These are phyloP conservation scores for Lophiostoma macrostomum DNA, from an alignment of 495 filamentous ascomycete genomes.

Conservation along the genomic window DNA sequence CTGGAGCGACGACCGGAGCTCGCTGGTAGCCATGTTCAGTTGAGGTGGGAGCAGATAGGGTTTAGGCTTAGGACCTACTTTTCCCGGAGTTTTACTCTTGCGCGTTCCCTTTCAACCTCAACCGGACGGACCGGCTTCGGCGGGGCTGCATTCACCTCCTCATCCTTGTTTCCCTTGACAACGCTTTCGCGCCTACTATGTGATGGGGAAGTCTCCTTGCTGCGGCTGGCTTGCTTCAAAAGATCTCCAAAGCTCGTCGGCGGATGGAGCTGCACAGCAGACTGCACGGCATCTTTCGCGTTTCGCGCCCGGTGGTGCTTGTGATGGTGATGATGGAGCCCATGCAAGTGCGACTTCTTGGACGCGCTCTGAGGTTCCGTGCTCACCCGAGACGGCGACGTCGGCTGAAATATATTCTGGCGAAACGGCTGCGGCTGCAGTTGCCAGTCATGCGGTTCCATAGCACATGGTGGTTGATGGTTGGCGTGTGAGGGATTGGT, in stretches of 20 bases:
- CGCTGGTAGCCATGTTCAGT: constrained; percentile 23
- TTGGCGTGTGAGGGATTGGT: too few species aligned
- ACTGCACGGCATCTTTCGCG: constrained; percentile 21
- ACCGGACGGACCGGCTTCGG: constrained; percentile 42
- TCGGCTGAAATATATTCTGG: constrained; percentile 13
- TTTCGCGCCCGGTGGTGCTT: constrained; percentile 15
- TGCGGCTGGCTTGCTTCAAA: constrained; percentile 25
- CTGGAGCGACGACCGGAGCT: constrained; percentile 37
- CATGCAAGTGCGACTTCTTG: constrained; percentile 25
- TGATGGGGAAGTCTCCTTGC: constrained; percentile 6
- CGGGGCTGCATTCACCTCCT: not conserved
- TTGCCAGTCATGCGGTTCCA: too few species aligned
- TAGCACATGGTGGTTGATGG: too few species aligned
- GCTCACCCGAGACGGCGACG: constrained; percentile 17
- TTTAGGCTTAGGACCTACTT: constrained; percentile 42
- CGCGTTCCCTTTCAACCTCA: constrained; percentile 45
- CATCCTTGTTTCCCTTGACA: not conserved
- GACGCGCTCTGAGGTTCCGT: constrained; percentile 11
- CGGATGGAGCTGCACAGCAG: constrained; percentile 23
- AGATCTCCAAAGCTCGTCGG: constrained; percentile 29
- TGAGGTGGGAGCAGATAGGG: not conserved
- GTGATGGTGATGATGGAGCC: constrained; percentile 22
- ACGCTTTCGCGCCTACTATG: constrained; percentile 20
- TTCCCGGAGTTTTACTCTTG: constrained; percentile 47
- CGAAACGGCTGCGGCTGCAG: constrained; percentile 10